Base-by-base conservation (phyloP, 306 rosid species). In the Cyamopsis tetragonoloba region DNA sequence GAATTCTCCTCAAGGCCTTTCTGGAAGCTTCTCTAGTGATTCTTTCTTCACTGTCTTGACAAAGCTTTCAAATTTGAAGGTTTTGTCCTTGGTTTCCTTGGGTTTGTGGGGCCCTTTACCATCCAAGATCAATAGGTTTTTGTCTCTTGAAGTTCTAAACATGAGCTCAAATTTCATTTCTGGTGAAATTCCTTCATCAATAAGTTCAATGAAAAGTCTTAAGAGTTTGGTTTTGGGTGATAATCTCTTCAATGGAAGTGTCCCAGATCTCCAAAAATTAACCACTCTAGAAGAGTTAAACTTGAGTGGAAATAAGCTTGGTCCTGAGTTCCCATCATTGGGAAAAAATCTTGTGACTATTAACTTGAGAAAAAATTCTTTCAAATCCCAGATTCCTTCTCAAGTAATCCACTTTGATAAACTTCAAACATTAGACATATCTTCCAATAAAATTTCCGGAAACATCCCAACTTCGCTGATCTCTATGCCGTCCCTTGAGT, bases 71-170 rank as follows among this genome's bases (percentile, higher is more conserved):
- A 77, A 76, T 56, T 77, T 95, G 78, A 82, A 74, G 77, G 82
- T 75, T 2, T 54, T 95, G 64, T 84, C 90, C 31, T 61, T 95
- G 7, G 86, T 83, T 10, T 86, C 87, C 1, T 35, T 95, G 46
- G 97, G 99, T 5, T 57, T 95, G 71, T 90, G 99, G 99, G 99
- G 97, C 56, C 89, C 92, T 15, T 63, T 95, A 18, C 99, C 99
- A 1, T 13, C 75, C 38, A 90, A 90, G 74, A 71, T 90, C 73
- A 83, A 82, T 46, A 30, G 97, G 72, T 70, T 95, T 5, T 55
- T 69, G 72, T 83, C 86, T 1, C 77, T 95, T 3, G 87, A 95
- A 76, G 70, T 72, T 37, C 78, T 95, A 0, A 88, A 95, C 66
- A 37, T 90, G 4, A 90, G 91, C 84, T 90, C 95, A 6, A 95